Evolutionary conservation across 768 basidiomycete species (phyloP), one percentile per base, ranked within the genome.

Genomic region (Antrodiella citrinella): DNA sequence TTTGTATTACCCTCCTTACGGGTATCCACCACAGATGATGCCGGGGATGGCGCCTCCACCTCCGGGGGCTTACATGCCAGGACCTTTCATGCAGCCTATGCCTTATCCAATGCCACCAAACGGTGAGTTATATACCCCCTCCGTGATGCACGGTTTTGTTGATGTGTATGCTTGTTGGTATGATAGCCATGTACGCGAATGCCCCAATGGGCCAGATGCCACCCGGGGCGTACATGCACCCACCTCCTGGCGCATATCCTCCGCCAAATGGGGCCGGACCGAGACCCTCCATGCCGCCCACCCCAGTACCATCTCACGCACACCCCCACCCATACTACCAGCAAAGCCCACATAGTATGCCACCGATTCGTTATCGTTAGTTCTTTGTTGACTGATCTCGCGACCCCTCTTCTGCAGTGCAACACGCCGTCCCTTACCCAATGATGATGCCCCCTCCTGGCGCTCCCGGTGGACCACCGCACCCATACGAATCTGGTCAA

Each of bases 371-470:
- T 30, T 44, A 51, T 41, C 43, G 13, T 45, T 53, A 26, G 60
- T 53, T 59, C 51, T 52, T 50, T 48, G 43, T 45, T 45, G 38
- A 48, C 35, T 35, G 26, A 15, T n/a, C n/a, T n/a, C n/a, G n/a
- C n/a, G n/a, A n/a, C n/a, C n/a, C 13, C 50, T 56, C 61, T 51
- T 51, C 30, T 47, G 55, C 68, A 92, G 90, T 91, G 64, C 82
- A 83, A 67, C 90, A 91, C 59, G 86, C 90, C 26, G 80, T 87
- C 56, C 84, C 86, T 44, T 92, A 91, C 65, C 84, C 78, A n/a
- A 87, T 89, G 85, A 91, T 91, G 87, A 89, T 90, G 84, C 85
- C 82, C 49, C 86, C 84, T 49, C 84, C 84, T 12, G 81, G 83
- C 45, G 77, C 73, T 51, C 69, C 68, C n/a, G 76, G 71, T 41